A percentile compares a stretch with the other conserved stretches of the same genome.
phyloP scores from a whole-genome alignment of 73 alveolate genomes.

The Paramecium tetraurelia region DNA sequence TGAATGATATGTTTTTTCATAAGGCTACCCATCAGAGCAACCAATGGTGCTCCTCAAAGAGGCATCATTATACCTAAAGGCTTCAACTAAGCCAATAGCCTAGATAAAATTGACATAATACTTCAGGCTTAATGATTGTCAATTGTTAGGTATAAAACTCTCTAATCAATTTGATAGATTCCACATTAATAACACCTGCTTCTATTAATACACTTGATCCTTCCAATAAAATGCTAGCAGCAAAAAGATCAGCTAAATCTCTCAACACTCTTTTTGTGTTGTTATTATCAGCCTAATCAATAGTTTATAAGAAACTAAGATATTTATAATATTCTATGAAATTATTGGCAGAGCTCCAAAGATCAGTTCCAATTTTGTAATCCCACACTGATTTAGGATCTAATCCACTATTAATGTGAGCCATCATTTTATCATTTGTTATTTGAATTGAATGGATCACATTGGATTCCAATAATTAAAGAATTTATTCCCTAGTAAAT shows the following conservation, averaged over 20 bases:
- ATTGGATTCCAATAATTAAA: neutral
- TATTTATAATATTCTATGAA: neutral
- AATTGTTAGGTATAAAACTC: neutral
- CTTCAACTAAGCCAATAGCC: conserved; percentile 37
- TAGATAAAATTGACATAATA: neutral
- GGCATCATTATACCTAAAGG: neutral
- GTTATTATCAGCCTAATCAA: neutral
- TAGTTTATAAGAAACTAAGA: neutral
- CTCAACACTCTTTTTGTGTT: neutral
- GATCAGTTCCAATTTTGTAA: conserved; percentile 39
- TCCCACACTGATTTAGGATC: conserved; percentile 52
- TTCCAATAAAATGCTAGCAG: neutral
- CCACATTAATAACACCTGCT: neutral
- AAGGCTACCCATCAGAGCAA: neutral
- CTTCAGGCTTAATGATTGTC: neutral
- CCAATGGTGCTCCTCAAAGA: neutral
- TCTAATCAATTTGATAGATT: neutral
- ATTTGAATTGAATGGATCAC: neutral
- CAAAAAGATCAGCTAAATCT: neutral
- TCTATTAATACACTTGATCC: neutral
- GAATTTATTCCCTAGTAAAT: neutral
- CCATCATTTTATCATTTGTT: conserved; percentile 29
- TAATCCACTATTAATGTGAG: neutral
- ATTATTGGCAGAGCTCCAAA: neutral
- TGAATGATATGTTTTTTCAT: neutral